These are phyloP conservation scores for Mycoemilia scoparia DNA, from an alignment of 192 early-diverging fungal genomes.

Conservation along the genomic window DNA sequence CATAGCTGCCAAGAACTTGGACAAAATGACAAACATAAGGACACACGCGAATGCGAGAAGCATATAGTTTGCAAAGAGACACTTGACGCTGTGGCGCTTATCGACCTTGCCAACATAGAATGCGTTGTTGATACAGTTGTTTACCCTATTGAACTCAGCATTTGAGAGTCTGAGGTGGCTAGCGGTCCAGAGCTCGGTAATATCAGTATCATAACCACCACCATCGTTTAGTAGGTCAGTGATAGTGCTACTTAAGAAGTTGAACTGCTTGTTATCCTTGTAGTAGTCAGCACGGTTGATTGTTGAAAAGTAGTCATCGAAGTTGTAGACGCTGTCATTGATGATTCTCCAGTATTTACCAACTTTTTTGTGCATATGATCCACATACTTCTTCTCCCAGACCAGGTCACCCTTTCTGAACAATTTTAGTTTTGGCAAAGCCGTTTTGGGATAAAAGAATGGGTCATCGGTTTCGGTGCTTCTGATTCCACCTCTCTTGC, in stretches of 20 bases:
- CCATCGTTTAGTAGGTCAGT: conserved; percentile 3
- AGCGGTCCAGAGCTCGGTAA: conserved; percentile 5
- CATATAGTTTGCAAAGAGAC: conserved; percentile 63
- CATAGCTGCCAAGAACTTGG: conserved; percentile 54
- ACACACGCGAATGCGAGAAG: conserved; percentile 49
- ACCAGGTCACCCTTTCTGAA: conserved; percentile 36
- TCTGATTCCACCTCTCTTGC: not conserved
- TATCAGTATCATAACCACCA: conserved; percentile 2
- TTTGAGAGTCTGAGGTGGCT: no score
- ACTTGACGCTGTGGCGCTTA: conserved; percentile 44
- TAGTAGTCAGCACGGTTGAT: conserved; percentile 4
- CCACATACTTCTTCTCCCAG: conserved; percentile 25
- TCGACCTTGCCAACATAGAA: conserved; percentile 69
- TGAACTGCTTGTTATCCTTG: conserved; percentile 8
- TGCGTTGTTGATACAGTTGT: conserved; percentile 50
- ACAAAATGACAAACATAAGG: conserved; percentile 50
- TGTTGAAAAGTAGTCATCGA: conserved; percentile 27
- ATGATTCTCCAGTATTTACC: conserved; percentile 29
- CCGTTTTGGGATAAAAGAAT: conserved; percentile 3
- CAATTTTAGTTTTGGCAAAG: conserved; percentile 5
- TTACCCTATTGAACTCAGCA: no score
- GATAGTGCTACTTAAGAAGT: conserved; percentile 2
- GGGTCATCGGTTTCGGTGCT: conserved; percentile 5
- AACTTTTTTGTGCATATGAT: conserved; percentile 16
- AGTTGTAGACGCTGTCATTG: conserved; percentile 38